Evolutionary conservation across 2,329 filamentous ascomycete species (phyloP), one percentile per base, ranked within the genome.

Genomic region (Talaromyces sp.): DNA sequence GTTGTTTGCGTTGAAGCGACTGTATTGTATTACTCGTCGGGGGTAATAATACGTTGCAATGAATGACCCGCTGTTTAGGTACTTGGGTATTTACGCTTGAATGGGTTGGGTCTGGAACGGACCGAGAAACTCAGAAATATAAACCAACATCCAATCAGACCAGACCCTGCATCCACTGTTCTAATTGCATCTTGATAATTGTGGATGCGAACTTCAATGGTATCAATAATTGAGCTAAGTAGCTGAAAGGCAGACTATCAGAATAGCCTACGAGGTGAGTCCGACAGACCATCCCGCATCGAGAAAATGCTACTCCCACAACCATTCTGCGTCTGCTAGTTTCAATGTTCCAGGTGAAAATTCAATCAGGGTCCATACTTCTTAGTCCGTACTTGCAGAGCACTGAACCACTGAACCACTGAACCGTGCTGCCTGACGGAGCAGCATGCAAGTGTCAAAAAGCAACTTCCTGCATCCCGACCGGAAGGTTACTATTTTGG

Each of bases 131-230:
- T 54, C 52, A n/a, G 31, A 56, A 37, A 11, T 43, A 62, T 52
- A 62, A 62, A 54, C 43, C 43, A 52, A 10, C 22, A 2, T 31
- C 60, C 60, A 62, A 62, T 62, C 24, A 62, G 33, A 43, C 50
- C 7, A 37, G 27, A 31, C 27, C 7, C 27, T 35, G 31, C 11
- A 37, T 37, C 35, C n/a, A 16, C 43, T 31, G 27, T 6, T 31
- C 27, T 31, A 31, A 31, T 31, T 31, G 27, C 27, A 31, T 31
- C 27, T 31, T 31, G 27, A 31, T 31, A 31, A 31, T 31, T 31
- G 27, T 31, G 27, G 27, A 31, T 31, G 22, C 8, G 13, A 16
- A 27, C 13, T 31, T 50, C 9, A 13, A 14, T 24, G 14, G 24
- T 22, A 47, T 47, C 45, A 47, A 47, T 19, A 47, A 13, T 31